Base-by-base conservation (phyloP, 176 grass and related monocot genomes). In the Themeda triandra region DNA sequence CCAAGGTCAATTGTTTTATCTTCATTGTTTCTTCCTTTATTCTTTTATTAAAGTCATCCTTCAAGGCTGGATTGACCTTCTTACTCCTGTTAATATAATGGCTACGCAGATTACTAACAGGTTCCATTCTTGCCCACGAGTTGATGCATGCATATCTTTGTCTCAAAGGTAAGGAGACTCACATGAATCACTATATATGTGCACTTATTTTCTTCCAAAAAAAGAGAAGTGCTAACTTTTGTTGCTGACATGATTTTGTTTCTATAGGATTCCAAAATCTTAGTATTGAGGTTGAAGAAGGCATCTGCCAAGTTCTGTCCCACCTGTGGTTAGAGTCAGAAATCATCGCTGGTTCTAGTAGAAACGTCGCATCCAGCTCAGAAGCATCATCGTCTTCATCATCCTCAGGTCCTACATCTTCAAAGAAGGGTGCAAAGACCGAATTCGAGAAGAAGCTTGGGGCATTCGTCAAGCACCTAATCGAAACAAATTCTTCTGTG, bases 121-220 rank as follows among this genome's bases (percentile, higher is more conserved):
- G 94, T 37, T 92, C 90, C 41, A 94, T 97, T 76, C 92, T 97
- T 40, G 94, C 94, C 71, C 94, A 97, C n/a, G 94, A 97, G 65
- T 90, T 94, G 94, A 97, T 97, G 94, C 94, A 97, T 77, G 94
- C 94, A 42, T 97, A 93, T 87, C 92, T 97, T 72, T 88, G 94
- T 42, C 90, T 97, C 76, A 94, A 97, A 83, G 94, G 94, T 97
- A 88, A 76, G 25, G 53, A n/a, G 13, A 18, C 32, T 86, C 35
- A 56, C 69, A 29, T 73, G 44, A 27, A 69, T 30, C 4, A 49
- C 14, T 11, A 13, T 73, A 24, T 44, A 63, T 35, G 3, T 36
- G 29, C 44, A 49, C 5, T 51, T 6, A 9, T 7, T 15, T 49
- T 49, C 41, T 35, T 49, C 12, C 1, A 53, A 53, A 49, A 63